Conservation (phyloP, 257 asterid species). For the Paraleonurus japonicus region DNA sequence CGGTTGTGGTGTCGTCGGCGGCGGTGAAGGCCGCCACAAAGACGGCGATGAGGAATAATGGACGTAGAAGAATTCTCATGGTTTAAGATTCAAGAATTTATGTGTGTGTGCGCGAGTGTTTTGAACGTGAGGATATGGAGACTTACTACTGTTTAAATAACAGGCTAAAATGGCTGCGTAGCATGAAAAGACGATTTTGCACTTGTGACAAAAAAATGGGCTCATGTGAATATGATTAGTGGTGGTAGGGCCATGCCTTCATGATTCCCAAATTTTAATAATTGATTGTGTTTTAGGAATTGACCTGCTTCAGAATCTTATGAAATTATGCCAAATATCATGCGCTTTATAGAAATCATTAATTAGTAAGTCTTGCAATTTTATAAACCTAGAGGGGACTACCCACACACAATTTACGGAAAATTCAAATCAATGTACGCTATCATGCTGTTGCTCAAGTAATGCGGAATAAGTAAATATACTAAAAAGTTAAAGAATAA, state of each 20-base stretch:
- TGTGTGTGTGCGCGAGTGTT: not conserved
- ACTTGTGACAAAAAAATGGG: conserved; percentile 23
- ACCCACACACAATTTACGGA: not conserved
- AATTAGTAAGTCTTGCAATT: not conserved
- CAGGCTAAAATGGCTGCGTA: not conserved
- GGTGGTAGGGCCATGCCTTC: conserved; percentile 18
- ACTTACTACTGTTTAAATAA: conserved; percentile 19
- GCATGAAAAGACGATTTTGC: conserved; percentile 25
- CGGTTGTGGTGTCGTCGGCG: conserved; percentile 1
- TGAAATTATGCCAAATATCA: conserved; percentile 12
- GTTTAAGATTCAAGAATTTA: not conserved
- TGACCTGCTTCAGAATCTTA: conserved; percentile 12
- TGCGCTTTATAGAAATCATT: not conserved
- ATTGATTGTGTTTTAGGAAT: not conserved
- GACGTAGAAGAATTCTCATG: conserved; percentile 26
- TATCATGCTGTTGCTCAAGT: not conserved
- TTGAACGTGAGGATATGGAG: not conserved
- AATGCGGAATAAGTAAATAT: not conserved
- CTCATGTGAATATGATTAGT: conserved; percentile 25
- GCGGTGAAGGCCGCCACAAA: conserved; percentile 34
- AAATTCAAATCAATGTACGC: not conserved
- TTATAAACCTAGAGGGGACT: not conserved
- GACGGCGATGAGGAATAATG: conserved; percentile 23
- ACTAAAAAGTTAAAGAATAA: too few relatives aligned
- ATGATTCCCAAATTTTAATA: not conserved